Percentiles rank a stretch among this genome's conserved stretches.
Conservation (phyloP, 2,329 filamentous ascomycete genomes). For the Claviceps sp. region DNA sequence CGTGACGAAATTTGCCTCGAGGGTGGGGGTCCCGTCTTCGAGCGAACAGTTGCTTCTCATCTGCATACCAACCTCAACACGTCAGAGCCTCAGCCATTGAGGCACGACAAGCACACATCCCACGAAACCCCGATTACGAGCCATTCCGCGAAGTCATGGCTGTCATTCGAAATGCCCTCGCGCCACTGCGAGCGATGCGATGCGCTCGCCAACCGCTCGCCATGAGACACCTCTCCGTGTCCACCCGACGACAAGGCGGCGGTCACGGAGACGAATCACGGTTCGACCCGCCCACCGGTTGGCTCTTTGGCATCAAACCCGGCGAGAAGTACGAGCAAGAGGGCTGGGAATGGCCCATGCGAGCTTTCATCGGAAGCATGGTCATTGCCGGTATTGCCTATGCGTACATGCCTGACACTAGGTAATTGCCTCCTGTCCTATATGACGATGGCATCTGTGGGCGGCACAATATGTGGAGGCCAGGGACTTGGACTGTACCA, state of each 20-base stretch:
- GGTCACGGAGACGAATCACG: conserved; percentile 48
- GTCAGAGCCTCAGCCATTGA: conserved; percentile 14
- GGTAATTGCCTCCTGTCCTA: conserved; percentile 48
- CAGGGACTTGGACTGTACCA: too few species aligned
- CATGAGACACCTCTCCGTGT: conserved; percentile 30
- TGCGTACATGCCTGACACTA: conserved; percentile 96
- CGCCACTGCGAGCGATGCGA: conserved; percentile 24
- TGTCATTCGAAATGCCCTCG: conserved; percentile 22
- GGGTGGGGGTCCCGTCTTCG: not conserved
- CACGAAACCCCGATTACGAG: conserved; percentile 8
- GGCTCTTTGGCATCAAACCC: conserved; percentile 88
- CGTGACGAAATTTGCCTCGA: not conserved
- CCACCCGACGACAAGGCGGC: conserved; percentile 26
- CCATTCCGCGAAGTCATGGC: conserved; percentile 16
- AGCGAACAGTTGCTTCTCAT: not conserved
- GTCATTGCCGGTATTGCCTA: conserved; percentile 64
- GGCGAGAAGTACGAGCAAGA: conserved; percentile 93
- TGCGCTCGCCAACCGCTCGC: conserved; percentile 21
- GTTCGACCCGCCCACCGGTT: conserved; percentile 82
- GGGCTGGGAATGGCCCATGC: conserved; percentile 85
- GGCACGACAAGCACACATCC: conserved; percentile 11
- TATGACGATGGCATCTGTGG: not conserved
- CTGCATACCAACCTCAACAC: not conserved
- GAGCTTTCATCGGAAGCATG: conserved; percentile 71
- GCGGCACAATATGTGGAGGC: not conserved